phyloP scores from a whole-genome alignment of 108 stramenopile species.

The Skeletonema grethae region DNA sequence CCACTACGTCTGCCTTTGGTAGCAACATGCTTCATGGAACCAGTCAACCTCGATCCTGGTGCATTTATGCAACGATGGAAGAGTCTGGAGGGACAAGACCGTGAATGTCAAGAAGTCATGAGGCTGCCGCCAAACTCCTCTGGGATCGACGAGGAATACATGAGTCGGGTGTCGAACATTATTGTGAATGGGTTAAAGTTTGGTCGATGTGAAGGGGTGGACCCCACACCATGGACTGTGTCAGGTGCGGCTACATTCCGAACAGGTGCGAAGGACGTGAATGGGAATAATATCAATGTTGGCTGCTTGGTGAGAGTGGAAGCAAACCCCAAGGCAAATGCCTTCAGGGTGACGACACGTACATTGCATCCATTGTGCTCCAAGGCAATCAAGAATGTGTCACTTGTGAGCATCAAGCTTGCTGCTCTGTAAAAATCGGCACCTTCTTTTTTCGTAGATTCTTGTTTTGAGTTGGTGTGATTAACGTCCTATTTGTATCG shows the following conservation, averaged over 20 bases:
- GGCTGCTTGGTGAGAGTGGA: slow-evolving; percentile 89
- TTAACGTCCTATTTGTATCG: neutral
- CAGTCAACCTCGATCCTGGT: slow-evolving; percentile 78
- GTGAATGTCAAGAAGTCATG: slow-evolving; percentile 93
- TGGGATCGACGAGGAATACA: slow-evolving; percentile 82
- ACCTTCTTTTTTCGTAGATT: neutral
- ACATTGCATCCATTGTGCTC: slow-evolving; percentile 91
- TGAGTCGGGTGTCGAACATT: slow-evolving; percentile 80
- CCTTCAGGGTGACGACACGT: slow-evolving; percentile 87
- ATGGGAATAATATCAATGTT: slow-evolving; percentile 91
- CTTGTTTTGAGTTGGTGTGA: slow-evolving; percentile 8
- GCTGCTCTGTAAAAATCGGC: slow-evolving; percentile 15
- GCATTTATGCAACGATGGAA: slow-evolving; percentile 94
- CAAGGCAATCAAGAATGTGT: slow-evolving; percentile 88
- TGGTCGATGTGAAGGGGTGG: slow-evolving; percentile 81
- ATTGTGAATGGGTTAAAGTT: slow-evolving; percentile 88
- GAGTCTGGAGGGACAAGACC: slow-evolving; percentile 85
- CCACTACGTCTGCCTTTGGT: slow-evolving; percentile 90
- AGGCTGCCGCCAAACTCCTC: slow-evolving; percentile 80
- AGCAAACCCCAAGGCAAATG: slow-evolving; percentile 89
- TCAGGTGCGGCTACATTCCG: slow-evolving; percentile 89
- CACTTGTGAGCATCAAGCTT: slow-evolving; percentile 89
- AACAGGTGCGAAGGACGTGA: slow-evolving; percentile 84
- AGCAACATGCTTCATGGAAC: slow-evolving; percentile 93
- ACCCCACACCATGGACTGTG: slow-evolving; percentile 89